phyloP scores from a whole-genome alignment of 2,329 filamentous ascomycete genomes.

The Lasiodiplodia hormozganensis region DNA sequence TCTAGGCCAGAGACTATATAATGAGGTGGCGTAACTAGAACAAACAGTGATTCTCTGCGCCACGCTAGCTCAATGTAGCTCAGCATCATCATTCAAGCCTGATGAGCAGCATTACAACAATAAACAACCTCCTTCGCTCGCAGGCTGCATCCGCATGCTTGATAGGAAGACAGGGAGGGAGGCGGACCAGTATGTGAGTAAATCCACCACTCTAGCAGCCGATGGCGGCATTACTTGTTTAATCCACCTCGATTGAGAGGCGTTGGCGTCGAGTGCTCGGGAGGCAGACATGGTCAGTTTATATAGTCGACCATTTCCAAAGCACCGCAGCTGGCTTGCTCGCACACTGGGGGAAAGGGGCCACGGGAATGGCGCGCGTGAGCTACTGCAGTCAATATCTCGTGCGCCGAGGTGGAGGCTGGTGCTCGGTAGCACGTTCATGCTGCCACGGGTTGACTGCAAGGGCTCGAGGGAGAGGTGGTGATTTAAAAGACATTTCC shows the following conservation, averaged over 20 bases:
- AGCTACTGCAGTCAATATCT: neutral
- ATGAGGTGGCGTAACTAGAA: neutral
- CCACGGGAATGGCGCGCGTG: neutral
- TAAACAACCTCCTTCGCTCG: neutral
- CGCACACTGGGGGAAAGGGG: neutral
- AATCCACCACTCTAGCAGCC: no score
- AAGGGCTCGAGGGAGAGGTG: neutral
- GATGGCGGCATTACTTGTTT: no score
- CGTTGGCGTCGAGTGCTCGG: neutral
- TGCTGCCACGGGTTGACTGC: neutral
- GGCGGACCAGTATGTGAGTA: neutral
- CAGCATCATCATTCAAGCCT: neutral
- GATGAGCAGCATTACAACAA: neutral
- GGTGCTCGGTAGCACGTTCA: neutral
- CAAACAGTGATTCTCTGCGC: neutral
- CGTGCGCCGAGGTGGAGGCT: neutral
- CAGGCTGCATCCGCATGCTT: neutral
- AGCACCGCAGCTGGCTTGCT: neutral
- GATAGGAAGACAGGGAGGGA: neutral
- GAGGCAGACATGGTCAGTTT: neutral
- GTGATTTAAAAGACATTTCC: neutral
- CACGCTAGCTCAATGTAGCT: neutral
- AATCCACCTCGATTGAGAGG: neutral
- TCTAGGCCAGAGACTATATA: fast-evolving
- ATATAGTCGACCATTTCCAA: neutral